Evolutionary conservation across 805 yeast genomes (phyloP), one percentile per base, ranked within the genome.

Genomic region (Lipomyces orientalis): DNA sequence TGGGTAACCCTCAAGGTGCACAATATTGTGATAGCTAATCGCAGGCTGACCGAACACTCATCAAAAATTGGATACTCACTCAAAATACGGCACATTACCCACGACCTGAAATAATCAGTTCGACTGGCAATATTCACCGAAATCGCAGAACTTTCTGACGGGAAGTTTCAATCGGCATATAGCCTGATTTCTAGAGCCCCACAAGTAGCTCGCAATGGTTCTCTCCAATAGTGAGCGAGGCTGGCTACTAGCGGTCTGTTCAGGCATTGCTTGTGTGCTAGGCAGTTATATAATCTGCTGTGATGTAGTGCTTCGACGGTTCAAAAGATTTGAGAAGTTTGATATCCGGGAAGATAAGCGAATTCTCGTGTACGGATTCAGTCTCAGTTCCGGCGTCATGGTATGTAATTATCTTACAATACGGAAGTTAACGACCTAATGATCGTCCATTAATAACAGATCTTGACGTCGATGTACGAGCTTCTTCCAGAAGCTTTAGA

Each of bases 331-430:
- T 55, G 79, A 80, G 69, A 83, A 84, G 0, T 88, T 90, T 75
- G 79, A 83, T 51, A 82, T 90, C 55, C 82, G 84, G 62, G 84
- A 85, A 64, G 88, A 89, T 75, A 85, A 88, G 49, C 77, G 79
- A 14, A 88, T 93, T 75, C 82, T 94, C 68, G 87, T 90, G 52
- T 87, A 87, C 43, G 89, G 97, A 1, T 82, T 94, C 35, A 85
- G 95, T 0, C 78, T 93, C 60, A 87, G 93, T 71, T 82, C 94
- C 0, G 98, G 99, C 0, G 91, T 97, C 33, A 83, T 94, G 77
- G 66, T 89, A 46, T 19, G 54, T 9, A n/a, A 43, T 4, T 16
- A 19, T 37, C 33, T 52, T 14, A n/a, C 55, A 1, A 5, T 10
- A 1, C 10, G 54, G 10, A 49, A 49, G 55, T 22, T 52, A 10